Evolutionary conservation across 352 stramenopile species (phyloP).

Genomic region (Phytophthora ohioensis): DNA sequence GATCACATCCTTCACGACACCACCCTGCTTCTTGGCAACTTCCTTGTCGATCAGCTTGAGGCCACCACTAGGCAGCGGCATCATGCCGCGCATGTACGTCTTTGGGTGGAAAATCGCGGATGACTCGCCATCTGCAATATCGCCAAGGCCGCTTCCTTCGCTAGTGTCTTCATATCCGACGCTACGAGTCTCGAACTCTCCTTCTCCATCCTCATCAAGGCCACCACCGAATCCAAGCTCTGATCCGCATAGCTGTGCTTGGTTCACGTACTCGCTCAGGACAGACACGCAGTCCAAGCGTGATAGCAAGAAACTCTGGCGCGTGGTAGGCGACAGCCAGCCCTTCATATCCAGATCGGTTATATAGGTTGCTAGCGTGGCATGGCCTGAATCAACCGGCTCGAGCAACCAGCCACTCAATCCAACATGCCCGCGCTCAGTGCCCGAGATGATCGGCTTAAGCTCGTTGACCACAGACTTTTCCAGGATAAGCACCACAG

Average conservation of each 20-base stretch:
- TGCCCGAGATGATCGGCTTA: constrained; percentile 49
- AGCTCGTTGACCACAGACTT: constrained; percentile 85
- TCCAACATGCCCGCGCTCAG: constrained; percentile 67
- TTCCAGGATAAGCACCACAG: constrained; percentile 77
- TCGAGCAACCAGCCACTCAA: constrained; percentile 83
- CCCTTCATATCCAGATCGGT: constrained; percentile 74
- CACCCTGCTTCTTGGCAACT: constrained; percentile 85
- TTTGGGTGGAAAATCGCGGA: constrained; percentile 73
- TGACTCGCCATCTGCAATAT: constrained; percentile 40
- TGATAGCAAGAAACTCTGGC: constrained; percentile 58
- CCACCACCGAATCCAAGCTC: constrained; percentile 59
- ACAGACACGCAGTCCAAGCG: constrained; percentile 74
- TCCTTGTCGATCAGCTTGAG: constrained; percentile 89
- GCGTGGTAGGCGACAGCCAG: constrained; percentile 56
- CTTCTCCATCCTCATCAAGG: constrained; percentile 54
- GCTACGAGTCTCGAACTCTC: constrained; percentile 44
- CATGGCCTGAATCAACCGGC: constrained; percentile 60
- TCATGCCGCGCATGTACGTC: constrained; percentile 85
- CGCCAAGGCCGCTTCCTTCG: constrained; percentile 42
- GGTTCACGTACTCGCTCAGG: constrained; percentile 68
- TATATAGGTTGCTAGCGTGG: constrained; percentile 78
- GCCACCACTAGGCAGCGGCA: constrained; percentile 72
- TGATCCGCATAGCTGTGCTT: constrained; percentile 62
- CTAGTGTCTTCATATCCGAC: constrained; percentile 44
- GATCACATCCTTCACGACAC: constrained; percentile 88